Evolutionary conservation across 2,329 filamentous ascomycete genomes (phyloP), one percentile per base, ranked within the genome.

Genomic region (Fusarium sp.): DNA sequence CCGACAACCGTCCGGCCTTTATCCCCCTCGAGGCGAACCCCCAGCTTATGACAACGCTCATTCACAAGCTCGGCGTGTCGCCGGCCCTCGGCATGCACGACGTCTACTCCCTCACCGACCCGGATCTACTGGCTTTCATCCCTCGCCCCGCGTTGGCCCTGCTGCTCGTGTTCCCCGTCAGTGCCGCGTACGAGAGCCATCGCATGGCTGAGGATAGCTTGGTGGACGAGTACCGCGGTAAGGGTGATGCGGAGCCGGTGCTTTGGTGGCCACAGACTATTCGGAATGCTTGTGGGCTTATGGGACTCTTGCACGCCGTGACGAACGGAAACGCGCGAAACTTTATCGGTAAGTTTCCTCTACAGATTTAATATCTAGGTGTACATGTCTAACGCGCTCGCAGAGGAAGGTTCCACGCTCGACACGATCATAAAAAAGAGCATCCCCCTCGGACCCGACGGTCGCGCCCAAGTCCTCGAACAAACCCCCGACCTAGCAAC

Each of bases 261-360:
- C 79, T 97, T 9, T 99, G 96, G 96, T 98, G 95, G 88, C 93
- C 91, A 77, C 96, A 98, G 85, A 98, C 95, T 0, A 98, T 98
- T 78, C 90, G 93, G 70, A 97, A 98, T 81, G 94, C 96, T 1
- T 98, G 96, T 82, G 96, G 96, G 0, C 85, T 98, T 52, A 98
- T 98, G 86, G 96, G 93, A 0, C 84, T 98, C 31, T 82, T 98
- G 54, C 96, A 98, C 81, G 93, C 92, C 20, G 90, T 94, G 0
- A 88, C 88, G 54, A 99, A 98, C 82, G 95, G 95, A 0, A 87
- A 88, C 2, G 92, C 93, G 1, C 85, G 89, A 65, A 83, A 84
- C 5, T 89, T 92, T 62, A 89, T 97, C 64, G 83, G 89, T 85
- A 81, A 69, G 31, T 34, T 34, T 34, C 29, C 29, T 34, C 10